Evolutionary conservation across 768 basidiomycete species (phyloP), one percentile per base, ranked within the genome.

Genomic region (Botryobasidium botryosum): DNA sequence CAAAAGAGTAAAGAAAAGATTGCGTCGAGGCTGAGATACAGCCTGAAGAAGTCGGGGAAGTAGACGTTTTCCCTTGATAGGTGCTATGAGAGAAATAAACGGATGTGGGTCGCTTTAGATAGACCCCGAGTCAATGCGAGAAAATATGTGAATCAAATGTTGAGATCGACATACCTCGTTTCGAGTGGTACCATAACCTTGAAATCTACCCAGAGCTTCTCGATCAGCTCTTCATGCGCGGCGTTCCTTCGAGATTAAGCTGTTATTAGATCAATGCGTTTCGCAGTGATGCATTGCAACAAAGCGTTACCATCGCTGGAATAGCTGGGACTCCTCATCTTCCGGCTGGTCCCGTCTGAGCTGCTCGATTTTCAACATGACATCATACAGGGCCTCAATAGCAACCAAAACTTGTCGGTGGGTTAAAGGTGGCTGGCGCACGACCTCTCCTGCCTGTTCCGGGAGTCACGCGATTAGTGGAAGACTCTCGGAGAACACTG

Each of bases 1-100:
- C 28, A 97, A 71, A 21, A 97, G 76, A 1, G 90, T 94, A 33
- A 96, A 65, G 21, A 96, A 65, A 4, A 85, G 88, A 31, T 87
- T 72, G 70, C 86, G 78, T 57, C 82, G 79, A 39, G 79, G 67
- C 26, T 74, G 69, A 50, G 72, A 71, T 15, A 97, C 71, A 53
- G 88, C 81, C 17, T 91, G 79, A 7, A 86, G 77, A 12, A 90
- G 72, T 36, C 94, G 78, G 3, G 88, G 83, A 10, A 99, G 68
- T 21, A 99, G 70, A 49, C 78, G 79, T 66, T 96, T 97, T 46
- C 94, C 94, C 62, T 99, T 99, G 53, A 73, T 72, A 3, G 85
- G 79, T 17, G 70, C 71, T 39, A 99, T 70, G 27, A 99, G 69
- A 2, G 91, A 88, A 52, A 99, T 77, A 64, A 99, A 96, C 2